These are phyloP conservation scores for Zymoseptoria crescenta DNA, from an alignment of 2,329 filamentous ascomycete genomes.

Conservation along the genomic window DNA sequence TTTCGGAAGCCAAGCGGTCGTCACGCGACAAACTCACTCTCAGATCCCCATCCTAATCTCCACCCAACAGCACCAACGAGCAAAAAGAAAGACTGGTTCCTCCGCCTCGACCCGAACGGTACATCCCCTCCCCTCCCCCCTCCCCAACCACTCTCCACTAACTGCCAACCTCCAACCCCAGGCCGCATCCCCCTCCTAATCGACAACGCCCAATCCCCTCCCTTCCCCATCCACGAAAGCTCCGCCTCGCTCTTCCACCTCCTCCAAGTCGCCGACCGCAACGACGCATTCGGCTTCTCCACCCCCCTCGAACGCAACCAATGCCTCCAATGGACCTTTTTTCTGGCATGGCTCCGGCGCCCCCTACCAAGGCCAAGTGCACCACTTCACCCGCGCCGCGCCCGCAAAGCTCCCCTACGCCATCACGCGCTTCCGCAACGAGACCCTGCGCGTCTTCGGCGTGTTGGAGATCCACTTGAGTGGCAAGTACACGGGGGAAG, in stretches of 20 bases:
- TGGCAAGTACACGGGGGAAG: conserved; percentile 44
- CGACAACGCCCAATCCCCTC: conserved; percentile 43
- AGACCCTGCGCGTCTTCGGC: conserved; percentile 45
- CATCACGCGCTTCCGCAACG: conserved; percentile 45
- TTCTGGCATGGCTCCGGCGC: conserved; percentile 44
- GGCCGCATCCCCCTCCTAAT: conserved; percentile 44
- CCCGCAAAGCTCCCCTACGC: conserved; percentile 44
- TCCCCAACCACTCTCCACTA: conserved; percentile 10
- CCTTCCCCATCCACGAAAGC: conserved; percentile 47
- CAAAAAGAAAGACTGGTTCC: conserved; percentile 51
- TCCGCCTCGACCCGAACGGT: conserved; percentile 35
- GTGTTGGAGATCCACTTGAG: conserved; percentile 49
- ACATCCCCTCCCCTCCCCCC: background rate
- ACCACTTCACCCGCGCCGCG: conserved; percentile 40
- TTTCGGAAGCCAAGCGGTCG: conserved; percentile 21
- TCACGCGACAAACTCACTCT: background rate
- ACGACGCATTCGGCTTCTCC: conserved; percentile 46
- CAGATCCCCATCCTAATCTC: background rate
- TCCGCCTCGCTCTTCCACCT: conserved; percentile 48
- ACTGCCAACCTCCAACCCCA: background rate
- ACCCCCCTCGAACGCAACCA: conserved; percentile 45
- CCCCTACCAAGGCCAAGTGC: conserved; percentile 39
- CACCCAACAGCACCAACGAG: conserved; percentile 37
- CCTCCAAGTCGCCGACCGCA: conserved; percentile 42
- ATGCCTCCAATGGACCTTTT: conserved; percentile 47